Evolutionary conservation across 2,329 filamentous ascomycete species (phyloP).

Genomic region (Endothia cerciana): DNA sequence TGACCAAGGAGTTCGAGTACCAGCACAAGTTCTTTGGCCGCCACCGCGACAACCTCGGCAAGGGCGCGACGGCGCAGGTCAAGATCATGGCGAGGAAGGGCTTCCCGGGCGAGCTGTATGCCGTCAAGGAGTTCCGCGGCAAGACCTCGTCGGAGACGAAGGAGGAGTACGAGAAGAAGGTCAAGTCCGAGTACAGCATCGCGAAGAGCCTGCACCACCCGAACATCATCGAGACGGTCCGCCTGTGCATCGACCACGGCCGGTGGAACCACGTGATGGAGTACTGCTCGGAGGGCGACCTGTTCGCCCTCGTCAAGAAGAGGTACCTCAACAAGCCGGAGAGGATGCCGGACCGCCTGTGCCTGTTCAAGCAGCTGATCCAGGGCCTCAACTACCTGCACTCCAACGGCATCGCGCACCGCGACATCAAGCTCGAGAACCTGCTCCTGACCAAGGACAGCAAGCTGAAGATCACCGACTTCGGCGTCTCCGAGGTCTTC

Average conservation of each 20-base stretch:
- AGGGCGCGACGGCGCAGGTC: conserved; percentile 82
- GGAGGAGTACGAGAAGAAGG: conserved; percentile 82
- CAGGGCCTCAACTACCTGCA: conserved; percentile 84
- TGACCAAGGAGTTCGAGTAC: conserved; percentile 72
- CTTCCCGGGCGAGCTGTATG: conserved; percentile 67
- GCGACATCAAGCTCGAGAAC: conserved; percentile 91
- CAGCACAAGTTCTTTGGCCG: conserved; percentile 72
- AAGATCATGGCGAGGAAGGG: conserved; percentile 78
- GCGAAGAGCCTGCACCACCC: conserved; percentile 84
- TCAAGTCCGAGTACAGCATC: conserved; percentile 89
- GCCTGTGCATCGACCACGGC: conserved; percentile 73
- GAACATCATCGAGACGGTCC: conserved; percentile 82
- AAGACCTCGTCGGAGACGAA: conserved; percentile 71
- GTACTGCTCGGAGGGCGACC: conserved; percentile 80
- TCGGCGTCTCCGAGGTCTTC: conserved; percentile 88
- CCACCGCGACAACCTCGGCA: conserved; percentile 76
- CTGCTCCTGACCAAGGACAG: conserved; percentile 77
- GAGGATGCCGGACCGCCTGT: conserved; percentile 67
- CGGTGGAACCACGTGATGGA: conserved; percentile 95
- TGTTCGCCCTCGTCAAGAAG: conserved; percentile 75
- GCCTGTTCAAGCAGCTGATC: conserved; percentile 87
- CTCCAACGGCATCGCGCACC: conserved; percentile 81
- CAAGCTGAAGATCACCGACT: conserved; percentile 88
- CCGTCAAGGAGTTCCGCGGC: conserved; percentile 85
- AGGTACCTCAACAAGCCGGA: conserved; percentile 70